Conservation (phyloP, 2,329 filamentous ascomycete species). For the Plenodomus biglobosus region DNA sequence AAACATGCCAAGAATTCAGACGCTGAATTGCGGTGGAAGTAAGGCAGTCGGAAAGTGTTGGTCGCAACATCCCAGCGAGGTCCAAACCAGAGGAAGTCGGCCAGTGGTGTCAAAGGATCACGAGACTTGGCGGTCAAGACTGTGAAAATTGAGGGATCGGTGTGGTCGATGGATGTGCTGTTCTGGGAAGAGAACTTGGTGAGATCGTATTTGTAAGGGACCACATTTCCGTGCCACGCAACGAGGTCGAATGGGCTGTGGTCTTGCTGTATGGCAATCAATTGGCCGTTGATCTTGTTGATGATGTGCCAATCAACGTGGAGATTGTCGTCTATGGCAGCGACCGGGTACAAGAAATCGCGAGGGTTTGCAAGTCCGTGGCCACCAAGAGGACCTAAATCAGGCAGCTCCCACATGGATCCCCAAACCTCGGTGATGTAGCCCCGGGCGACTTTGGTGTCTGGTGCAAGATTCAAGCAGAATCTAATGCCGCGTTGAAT, state of each 20-base stretch:
- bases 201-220: conserved; percentile 59
- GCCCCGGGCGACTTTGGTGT: conserved; percentile 39
- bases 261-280: conserved; percentile 40
- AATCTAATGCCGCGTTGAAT: conserved; percentile 47
- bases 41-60: conserved; percentile 44
- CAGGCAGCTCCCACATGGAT: conserved; percentile 45
- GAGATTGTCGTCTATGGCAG: conserved; percentile 42
- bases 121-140: conserved; percentile 44
- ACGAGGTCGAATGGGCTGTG: conserved; percentile 50
- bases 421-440: conserved; percentile 48
- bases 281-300: conserved; percentile 41
- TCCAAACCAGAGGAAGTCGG: conserved; percentile 45
- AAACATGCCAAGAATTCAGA: conserved; percentile 44
- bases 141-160: conserved; percentile 44
- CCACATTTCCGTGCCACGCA: conserved; percentile 47
- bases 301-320: conserved; percentile 40
- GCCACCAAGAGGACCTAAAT: conserved; percentile 45
- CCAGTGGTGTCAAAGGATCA: conserved; percentile 41
- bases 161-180: conserved; percentile 45
- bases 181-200: conserved; percentile 50
- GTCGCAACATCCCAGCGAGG: conserved; percentile 45
- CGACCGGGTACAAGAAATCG: conserved; percentile 44
- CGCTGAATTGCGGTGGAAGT: conserved; percentile 45
- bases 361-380: conserved; percentile 46
- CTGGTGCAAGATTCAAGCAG: conserved; percentile 37